These are phyloP conservation scores for Fusarium tjaetaba DNA, from an alignment of 2,329 filamentous ascomycete genomes.

Conservation along the genomic window DNA sequence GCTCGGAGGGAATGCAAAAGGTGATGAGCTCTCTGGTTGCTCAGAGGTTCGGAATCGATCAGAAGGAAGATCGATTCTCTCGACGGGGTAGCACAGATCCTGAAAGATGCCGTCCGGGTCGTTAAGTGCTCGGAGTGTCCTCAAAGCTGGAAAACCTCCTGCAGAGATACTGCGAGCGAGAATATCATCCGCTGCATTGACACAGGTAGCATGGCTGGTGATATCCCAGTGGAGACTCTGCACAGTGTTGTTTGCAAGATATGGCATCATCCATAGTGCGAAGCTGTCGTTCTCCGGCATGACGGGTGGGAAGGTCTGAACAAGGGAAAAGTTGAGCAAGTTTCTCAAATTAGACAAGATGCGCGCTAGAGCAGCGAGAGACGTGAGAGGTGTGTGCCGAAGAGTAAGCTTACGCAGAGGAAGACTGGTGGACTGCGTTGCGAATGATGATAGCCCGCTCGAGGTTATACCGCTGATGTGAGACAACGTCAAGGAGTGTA, in stretches of 20 bases:
- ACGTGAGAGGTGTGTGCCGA: constrained; percentile 65
- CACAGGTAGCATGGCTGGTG: constrained; percentile 57
- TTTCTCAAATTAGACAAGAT: constrained; percentile 64
- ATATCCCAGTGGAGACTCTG: constrained; percentile 72
- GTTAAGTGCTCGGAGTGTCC: constrained; percentile 69
- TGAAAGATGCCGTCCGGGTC: constrained; percentile 78
- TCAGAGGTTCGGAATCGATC: constrained; percentile 55
- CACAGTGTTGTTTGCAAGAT: constrained; percentile 66
- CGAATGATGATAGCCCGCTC: constrained; percentile 65
- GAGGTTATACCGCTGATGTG: constrained; percentile 66
- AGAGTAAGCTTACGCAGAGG: constrained; percentile 62
- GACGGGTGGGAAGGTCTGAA: constrained; percentile 64
- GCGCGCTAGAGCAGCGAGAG: constrained; percentile 66
- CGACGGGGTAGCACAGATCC: constrained; percentile 71
- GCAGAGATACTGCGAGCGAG: constrained; percentile 71
- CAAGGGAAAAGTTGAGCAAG: constrained; percentile 62
- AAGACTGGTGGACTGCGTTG: constrained; percentile 58
- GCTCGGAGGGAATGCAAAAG: constrained; percentile 31
- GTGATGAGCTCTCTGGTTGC: constrained; percentile 25
- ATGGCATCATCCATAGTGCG: constrained; percentile 70
- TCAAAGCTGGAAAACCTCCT: constrained; percentile 70
- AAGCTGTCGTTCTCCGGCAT: constrained; percentile 65
- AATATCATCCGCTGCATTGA: constrained; percentile 66
- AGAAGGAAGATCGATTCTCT: constrained; percentile 61
- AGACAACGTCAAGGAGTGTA: constrained; percentile 65